phyloP scores from a whole-genome alignment of 2,329 filamentous ascomycete species.

The Achaetomium macrosporum region DNA sequence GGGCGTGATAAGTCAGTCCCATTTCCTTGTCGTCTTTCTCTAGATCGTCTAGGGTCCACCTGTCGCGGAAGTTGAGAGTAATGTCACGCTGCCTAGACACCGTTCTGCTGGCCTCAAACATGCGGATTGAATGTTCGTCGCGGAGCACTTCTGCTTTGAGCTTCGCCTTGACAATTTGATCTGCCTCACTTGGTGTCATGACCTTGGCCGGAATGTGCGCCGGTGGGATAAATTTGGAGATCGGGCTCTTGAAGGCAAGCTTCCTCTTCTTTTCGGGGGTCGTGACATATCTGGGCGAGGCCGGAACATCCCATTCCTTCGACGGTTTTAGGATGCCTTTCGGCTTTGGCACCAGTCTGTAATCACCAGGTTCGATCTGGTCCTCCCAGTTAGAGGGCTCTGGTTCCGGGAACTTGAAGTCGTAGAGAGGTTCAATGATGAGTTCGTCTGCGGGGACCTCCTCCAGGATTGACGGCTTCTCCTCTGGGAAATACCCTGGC shows the following conservation, averaged over 20 bases:
- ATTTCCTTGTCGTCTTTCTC: conserved; percentile 18
- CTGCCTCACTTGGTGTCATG: conserved; percentile 14
- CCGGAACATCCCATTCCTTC: conserved; percentile 12
- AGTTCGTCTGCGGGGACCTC: conserved; percentile 22
- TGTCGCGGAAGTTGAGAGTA: background rate
- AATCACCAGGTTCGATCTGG: conserved; percentile 5
- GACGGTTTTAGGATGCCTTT: conserved; percentile 23
- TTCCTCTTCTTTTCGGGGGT: conserved; percentile 20
- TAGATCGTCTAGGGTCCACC: conserved; percentile 5
- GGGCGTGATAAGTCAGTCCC: conserved; percentile 15
- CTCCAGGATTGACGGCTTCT: conserved; percentile 22
- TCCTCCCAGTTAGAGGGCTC: conserved; percentile 4
- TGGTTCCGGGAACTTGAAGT: conserved; percentile 17
- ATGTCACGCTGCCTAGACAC: background rate
- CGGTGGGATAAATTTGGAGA: conserved; percentile 18
- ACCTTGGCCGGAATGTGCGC: conserved; percentile 17
- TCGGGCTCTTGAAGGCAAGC: conserved; percentile 20
- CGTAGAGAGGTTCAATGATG: conserved; percentile 17
- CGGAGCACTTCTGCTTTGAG: conserved; percentile 14
- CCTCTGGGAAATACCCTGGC: conserved; percentile 25
- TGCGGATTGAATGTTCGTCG: conserved; percentile 13
- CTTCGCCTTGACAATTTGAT: conserved; percentile 7
- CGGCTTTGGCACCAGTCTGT: conserved; percentile 17
- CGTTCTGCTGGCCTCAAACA: conserved; percentile 8
- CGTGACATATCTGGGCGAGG: conserved; percentile 18